phyloP scores from a whole-genome alignment of 768 basidiomycete species.

The Pholiota conissans region DNA sequence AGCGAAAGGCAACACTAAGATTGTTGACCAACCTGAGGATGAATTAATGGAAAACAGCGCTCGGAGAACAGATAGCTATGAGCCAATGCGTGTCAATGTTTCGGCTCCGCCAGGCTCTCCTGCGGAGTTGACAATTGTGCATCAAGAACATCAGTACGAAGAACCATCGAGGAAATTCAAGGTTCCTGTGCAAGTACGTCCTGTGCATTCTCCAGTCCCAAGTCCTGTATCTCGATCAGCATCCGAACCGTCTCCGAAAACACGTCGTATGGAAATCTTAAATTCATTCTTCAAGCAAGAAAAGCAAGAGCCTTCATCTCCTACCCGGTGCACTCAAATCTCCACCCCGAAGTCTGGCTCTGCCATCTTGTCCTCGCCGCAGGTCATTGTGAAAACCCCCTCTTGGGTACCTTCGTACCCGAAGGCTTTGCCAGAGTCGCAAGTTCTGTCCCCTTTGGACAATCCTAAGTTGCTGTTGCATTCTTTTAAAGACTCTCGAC shows the following conservation, averaged over 20 bases:
- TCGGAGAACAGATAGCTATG: not conserved
- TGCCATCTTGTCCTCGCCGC: not conserved
- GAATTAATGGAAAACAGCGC: not conserved
- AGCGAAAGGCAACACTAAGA: slow-evolving; percentile 27
- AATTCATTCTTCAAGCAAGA: slow-evolving; percentile 15
- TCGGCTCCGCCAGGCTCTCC: not conserved
- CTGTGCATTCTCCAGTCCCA: not conserved
- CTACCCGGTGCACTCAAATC: slow-evolving; percentile 12
- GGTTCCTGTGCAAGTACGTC: not conserved
- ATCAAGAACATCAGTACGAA: not conserved
- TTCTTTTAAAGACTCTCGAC: slow-evolving; percentile 7
- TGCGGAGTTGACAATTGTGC: not conserved
- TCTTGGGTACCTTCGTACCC: slow-evolving; percentile 28
- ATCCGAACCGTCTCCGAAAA: slow-evolving; percentile 15
- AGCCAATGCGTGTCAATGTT: not conserved
- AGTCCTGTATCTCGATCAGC: slow-evolving; percentile 13
- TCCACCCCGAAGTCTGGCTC: slow-evolving; percentile 9
- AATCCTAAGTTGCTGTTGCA: slow-evolving; percentile 10
- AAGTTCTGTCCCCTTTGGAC: slow-evolving; percentile 14
- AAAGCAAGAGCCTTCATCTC: slow-evolving; percentile 6
- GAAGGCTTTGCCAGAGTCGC: slow-evolving; percentile 7
- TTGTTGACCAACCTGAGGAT: slow-evolving; percentile 21
- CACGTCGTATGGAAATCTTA: slow-evolving; percentile 13
- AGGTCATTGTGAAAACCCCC: slow-evolving; percentile 30
- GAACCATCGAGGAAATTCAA: not conserved